phyloP scores from a whole-genome alignment of 2,329 filamentous ascomycete genomes.

The Pestalotiopsis sp. region DNA sequence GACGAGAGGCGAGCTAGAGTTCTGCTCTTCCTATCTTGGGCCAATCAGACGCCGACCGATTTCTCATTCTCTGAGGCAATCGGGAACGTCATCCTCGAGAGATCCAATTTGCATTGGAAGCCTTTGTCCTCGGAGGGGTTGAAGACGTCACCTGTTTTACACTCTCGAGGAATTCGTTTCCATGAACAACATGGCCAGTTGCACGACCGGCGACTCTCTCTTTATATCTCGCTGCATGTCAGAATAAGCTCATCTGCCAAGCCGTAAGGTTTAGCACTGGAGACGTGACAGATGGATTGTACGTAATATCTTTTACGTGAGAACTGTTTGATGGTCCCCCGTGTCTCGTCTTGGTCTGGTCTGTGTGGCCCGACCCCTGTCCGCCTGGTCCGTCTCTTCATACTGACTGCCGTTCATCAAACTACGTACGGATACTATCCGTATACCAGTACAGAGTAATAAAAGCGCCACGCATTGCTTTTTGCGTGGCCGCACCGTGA shows the following conservation, averaged over 20 bases:
- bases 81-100: conserved; percentile 17
- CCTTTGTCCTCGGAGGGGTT: not conserved
- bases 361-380: too few relatives aligned
- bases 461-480: too few relatives aligned
- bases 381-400: too few relatives aligned
- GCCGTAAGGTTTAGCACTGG: conserved; percentile 10
- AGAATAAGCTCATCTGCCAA: conserved; percentile 9
- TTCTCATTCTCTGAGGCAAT: conserved; percentile 26
- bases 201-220: not conserved
- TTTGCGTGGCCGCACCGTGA: too few relatives aligned
- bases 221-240: conserved; percentile 3
- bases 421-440: too few relatives aligned
- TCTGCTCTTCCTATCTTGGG: conserved; percentile 2
- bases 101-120: not conserved
- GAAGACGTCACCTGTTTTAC: not conserved
- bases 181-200: too few relatives aligned
- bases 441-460: too few relatives aligned
- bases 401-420: too few relatives aligned
- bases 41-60: conserved; percentile 21
- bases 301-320: conserved; percentile 15
- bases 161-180: not conserved
- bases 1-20: not conserved
- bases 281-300: conserved; percentile 12
- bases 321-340: conserved; percentile 3
- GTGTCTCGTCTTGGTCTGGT: too few relatives aligned